Evolutionary conservation across 1,284 basidiomycete genomes (phyloP), one percentile per base, ranked within the genome.

Genomic region (Stereum hirsutum): DNA sequence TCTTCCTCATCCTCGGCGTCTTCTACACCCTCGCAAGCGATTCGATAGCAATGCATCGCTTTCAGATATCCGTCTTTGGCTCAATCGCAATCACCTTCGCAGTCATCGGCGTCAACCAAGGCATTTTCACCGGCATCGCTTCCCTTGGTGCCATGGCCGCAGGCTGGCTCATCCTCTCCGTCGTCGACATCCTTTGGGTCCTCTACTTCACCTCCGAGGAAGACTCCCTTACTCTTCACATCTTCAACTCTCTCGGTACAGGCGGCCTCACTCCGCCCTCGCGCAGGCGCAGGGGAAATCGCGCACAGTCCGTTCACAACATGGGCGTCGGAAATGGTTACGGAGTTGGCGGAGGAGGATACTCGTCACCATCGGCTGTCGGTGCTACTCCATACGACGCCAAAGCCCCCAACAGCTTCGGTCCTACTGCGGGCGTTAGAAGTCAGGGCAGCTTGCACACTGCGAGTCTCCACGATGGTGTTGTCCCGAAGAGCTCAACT

Each of bases 121-220:
- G 74, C 53, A 80, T 89, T 49, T 87, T 77, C 58, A 51, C 67
- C 5, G 52, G 58, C 28, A 44, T 46, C 12, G 66, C 75, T n/a
- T 64, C 88, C 5, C 63, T 75, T 44, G 77, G 86, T 49, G 91
- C 93, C 5, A 81, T 91, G 68, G 88, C 86, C 23, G 92, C 89
- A 5, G 95, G 95, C 50, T 98, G 90, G 89, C 78, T 99, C 55
- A 78, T 99, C 50, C 77, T 95, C 43, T 74, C 91, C 26, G 78
- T 98, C 49, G 88, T 93, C 49, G 66, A 96, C 72, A 87, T 98
- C 58, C 64, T 98, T 49, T 98, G 94, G 94, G 77, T 96, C 17
- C 75, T 98, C 49, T 97, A 90, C 71, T 91, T 99, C 61, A 95
- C 94, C 4, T 87, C 92, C 1, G 94, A 97, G 58, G 93, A 97